Conservation (phyloP, 1,284 basidiomycete genomes). For the Pulchroboletus neoregius region DNA sequence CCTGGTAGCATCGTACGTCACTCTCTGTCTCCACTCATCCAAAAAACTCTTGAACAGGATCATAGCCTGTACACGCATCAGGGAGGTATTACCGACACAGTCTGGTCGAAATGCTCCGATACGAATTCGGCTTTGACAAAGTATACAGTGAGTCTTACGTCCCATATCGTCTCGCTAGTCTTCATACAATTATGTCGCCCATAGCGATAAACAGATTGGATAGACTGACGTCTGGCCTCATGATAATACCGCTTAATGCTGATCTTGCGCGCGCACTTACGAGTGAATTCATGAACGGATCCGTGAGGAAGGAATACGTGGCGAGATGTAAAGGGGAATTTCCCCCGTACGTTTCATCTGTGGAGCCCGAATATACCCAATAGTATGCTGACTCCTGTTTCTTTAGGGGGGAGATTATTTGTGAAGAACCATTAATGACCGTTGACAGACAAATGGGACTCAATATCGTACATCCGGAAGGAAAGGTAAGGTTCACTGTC, state of each 20-base stretch:
- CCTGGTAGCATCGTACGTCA: constrained; percentile 79
- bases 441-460: constrained; percentile 95
- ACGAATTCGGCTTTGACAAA: constrained; percentile 81
- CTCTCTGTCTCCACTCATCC: not conserved
- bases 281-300: constrained; percentile 77
- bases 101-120: constrained; percentile 81
- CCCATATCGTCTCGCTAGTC: not conserved
- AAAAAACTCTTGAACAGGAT: not conserved
- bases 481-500: constrained; percentile 58
- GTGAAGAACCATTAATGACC: constrained; percentile 86
- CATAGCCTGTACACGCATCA: constrained; percentile 82
- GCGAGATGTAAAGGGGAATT: constrained; percentile 84
- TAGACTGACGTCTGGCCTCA: constrained; percentile 90
- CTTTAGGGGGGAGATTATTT: constrained; percentile 69
- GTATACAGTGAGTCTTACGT: constrained; percentile 67
- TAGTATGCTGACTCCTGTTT: not conserved
- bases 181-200: constrained; percentile 4
- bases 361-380: not conserved
- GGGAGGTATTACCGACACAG: constrained; percentile 88
- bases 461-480: constrained; percentile 91
- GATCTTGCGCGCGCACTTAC: constrained; percentile 72
- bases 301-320: constrained; percentile 87
- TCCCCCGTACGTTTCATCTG: constrained; percentile 55
- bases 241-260: constrained; percentile 86
- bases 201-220: constrained; percentile 93